Conservation (phyloP, 805 yeast species). For the Millerozyma miso region DNA sequence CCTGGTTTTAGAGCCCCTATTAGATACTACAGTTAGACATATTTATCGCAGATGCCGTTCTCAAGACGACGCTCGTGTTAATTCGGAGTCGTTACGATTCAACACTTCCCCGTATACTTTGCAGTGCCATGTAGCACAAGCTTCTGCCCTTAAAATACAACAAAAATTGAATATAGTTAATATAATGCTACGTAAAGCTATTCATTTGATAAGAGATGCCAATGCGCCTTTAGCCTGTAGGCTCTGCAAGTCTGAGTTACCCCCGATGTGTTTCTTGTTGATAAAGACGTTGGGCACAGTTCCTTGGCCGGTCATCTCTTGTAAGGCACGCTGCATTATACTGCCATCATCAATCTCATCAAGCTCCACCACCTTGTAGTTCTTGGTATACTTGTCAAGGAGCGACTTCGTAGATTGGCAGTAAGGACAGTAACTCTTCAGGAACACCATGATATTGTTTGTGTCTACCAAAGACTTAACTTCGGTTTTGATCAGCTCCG, state of each 20-base stretch:
- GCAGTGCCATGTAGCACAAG: no score
- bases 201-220: constrained; percentile 1
- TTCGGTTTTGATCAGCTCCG: constrained; percentile 8
- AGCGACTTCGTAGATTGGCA: constrained; percentile 22
- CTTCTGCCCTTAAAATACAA: no score
- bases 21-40: no score
- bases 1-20: constrained; percentile 44
- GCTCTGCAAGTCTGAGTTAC: constrained; percentile 32
- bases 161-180: no score
- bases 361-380: constrained; percentile 26
- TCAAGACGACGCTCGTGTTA: no score
- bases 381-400: constrained; percentile 9
- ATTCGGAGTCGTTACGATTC: no score
- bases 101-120: no score
- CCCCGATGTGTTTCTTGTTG: constrained; percentile 36
- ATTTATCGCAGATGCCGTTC: no score
- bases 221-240: constrained; percentile 23
- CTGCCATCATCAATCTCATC: constrained; percentile 23
- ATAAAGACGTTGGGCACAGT: constrained; percentile 37
- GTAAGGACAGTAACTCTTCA: constrained; percentile 31
- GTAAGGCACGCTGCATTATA: constrained; percentile 25
- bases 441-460: constrained; percentile 19
- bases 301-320: constrained; percentile 28
- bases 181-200: neutral
- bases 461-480: constrained; percentile 8